Evolutionary conservation across 1,284 basidiomycete genomes (phyloP).

Genomic region (Naganishia sp.): DNA sequence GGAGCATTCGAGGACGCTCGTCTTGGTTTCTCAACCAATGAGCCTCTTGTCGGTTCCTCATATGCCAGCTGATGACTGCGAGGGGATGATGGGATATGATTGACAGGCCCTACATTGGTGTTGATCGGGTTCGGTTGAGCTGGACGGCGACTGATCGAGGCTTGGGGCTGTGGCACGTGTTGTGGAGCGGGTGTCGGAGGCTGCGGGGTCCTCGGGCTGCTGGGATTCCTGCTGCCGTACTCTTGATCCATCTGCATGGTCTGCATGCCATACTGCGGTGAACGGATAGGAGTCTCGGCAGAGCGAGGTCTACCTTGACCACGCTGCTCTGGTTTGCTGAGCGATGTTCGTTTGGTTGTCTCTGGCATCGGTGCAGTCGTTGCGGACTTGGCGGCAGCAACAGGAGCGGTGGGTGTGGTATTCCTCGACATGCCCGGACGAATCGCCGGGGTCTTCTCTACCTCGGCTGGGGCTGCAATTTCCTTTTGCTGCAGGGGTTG

Average conservation of each 20-base stretch:
- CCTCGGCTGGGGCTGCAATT: slow-evolving; percentile 37
- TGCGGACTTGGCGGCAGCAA: background rate
- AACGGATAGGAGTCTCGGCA: slow-evolving; percentile 76
- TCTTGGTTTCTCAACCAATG: slow-evolving; percentile 11
- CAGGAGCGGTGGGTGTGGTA: slow-evolving; percentile 4
- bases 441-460: slow-evolving; percentile 33
- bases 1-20: slow-evolving; percentile 23
- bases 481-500: slow-evolving; percentile 55
- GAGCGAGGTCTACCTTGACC: slow-evolving; percentile 41
- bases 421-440: background rate
- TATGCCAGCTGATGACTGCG: slow-evolving; percentile 31
- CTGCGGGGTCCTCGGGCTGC: slow-evolving; percentile 24
- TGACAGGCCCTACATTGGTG: slow-evolving; percentile 33
- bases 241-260: slow-evolving; percentile 88
- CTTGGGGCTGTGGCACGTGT: slow-evolving; percentile 32
- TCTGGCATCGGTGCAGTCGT: slow-evolving; percentile 24
- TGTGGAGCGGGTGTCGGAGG: slow-evolving; percentile 26
- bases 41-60: slow-evolving; percentile 17
- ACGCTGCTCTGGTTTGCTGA: slow-evolving; percentile 49
- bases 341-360: slow-evolving; percentile 42
- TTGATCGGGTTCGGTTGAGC: slow-evolving; percentile 28
- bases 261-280: slow-evolving; percentile 90
- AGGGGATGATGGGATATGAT: slow-evolving; percentile 32
- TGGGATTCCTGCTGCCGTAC: slow-evolving; percentile 37
- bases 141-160: slow-evolving; percentile 31